These are phyloP conservation scores for Quercus glauca DNA, from an alignment of 306 rosid species.

Conservation along the genomic window DNA sequence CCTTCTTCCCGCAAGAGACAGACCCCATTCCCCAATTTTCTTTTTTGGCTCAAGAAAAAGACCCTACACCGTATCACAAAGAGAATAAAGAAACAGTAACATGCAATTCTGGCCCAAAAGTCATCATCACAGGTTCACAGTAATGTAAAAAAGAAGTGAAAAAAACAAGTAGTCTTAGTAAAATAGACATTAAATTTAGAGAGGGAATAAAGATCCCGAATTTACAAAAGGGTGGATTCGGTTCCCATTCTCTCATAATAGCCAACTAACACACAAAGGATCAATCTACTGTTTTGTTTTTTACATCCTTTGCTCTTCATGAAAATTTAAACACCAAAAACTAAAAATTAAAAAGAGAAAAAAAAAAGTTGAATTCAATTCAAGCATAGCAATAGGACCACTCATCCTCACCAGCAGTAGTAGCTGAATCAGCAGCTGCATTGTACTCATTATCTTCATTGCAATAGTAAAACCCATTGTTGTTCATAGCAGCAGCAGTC, in stretches of 20 bases:
- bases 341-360: neutral
- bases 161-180: conserved; percentile 1
- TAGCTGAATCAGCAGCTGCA: conserved; percentile 37
- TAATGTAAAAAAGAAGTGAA: no score
- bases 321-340: conserved; percentile 1
- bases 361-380: conserved; percentile 27
- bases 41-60: neutral
- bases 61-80: conserved; percentile 15
- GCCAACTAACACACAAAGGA: conserved; percentile 28
- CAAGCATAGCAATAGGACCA: conserved; percentile 68
- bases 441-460: conserved; percentile 45
- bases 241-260: conserved; percentile 22
- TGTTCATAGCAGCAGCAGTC: conserved; percentile 52
- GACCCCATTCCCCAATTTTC: neutral
- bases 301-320: conserved; percentile 32
- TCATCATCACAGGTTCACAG: no score
- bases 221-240: conserved; percentile 44
- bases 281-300: conserved; percentile 17
- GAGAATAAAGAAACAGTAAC: neutral
- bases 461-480: conserved; percentile 57
- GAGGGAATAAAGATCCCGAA: conserved; percentile 38
- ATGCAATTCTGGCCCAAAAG: no score
- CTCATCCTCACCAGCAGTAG: conserved; percentile 53
- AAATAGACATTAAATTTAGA: conserved; percentile 16
- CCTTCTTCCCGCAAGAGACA: neutral